A percentile compares a stretch with the other conserved stretches of the same genome.
phyloP scores from a whole-genome alignment of 2,329 filamentous ascomycete genomes.

The Neurospora crassa region DNA sequence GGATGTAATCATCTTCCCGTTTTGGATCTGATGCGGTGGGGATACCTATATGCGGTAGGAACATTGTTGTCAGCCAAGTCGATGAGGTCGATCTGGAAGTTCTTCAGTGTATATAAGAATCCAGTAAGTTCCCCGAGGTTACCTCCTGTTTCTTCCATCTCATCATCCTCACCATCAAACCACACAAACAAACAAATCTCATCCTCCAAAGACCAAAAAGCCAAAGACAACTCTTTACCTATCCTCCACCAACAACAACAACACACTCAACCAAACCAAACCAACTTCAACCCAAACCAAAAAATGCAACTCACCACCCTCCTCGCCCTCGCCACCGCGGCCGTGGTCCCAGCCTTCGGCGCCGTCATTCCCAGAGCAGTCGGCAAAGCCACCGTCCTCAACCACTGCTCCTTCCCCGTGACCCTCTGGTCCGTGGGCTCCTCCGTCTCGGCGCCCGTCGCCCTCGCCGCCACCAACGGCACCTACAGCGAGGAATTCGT shows the following conservation, averaged over 20 bases:
- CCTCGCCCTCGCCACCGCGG: slow-evolving; percentile 17
- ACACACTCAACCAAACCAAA: too few relatives aligned
- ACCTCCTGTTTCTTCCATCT: background rate
- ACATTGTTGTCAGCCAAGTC: background rate
- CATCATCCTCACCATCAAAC: background rate
- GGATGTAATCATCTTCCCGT: background rate
- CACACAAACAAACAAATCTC: background rate
- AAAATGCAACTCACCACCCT: slow-evolving; percentile 16
- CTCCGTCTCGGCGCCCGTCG: slow-evolving; percentile 18
- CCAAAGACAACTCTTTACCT: background rate
- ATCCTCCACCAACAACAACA: background rate
- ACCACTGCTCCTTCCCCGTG: slow-evolving; percentile 27
- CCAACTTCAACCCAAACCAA: background rate
- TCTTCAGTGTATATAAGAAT: background rate
- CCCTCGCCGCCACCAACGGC: slow-evolving; percentile 19
- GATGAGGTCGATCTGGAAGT: background rate
- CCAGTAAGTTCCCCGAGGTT: background rate
- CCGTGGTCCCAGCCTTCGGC: background rate
- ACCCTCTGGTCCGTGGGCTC: slow-evolving; percentile 30
- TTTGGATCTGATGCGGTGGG: background rate
- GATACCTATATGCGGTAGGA: too few relatives aligned
- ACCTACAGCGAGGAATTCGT: slow-evolving; percentile 25
- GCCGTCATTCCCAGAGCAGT: slow-evolving; percentile 7
- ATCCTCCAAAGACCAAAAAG: background rate
- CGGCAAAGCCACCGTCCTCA: slow-evolving; percentile 27